A percentile compares a stretch with the other conserved stretches of the same genome.
These are phyloP conservation scores for Penicillium roqueforti DNA, from an alignment of 495 filamentous ascomycete genomes.

Conservation along the genomic window DNA sequence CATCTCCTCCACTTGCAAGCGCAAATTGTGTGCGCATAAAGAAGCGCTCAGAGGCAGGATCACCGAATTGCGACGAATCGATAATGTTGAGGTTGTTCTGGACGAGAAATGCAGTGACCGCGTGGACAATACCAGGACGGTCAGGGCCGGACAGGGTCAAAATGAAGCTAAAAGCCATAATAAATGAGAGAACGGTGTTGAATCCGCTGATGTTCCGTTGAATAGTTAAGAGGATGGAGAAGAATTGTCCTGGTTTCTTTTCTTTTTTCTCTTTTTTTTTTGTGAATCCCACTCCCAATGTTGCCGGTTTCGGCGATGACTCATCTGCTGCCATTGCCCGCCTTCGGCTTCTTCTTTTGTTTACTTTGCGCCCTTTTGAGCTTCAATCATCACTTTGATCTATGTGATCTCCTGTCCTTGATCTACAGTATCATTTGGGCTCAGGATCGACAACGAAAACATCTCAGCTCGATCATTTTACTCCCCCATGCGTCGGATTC, in stretches of 20 bases:
- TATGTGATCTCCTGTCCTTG: too few species aligned
- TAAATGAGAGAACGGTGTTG: conserved; percentile 33
- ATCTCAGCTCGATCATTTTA: background rate
- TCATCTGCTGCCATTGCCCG: background rate
- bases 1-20: conserved; percentile 32
- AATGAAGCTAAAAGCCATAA: conserved; percentile 54
- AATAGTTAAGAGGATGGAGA: background rate
- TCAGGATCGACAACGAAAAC: background rate
- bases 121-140: conserved; percentile 70
- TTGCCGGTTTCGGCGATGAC: conserved; percentile 5
- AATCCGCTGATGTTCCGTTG: conserved; percentile 15
- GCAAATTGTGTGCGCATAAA: conserved; percentile 77
- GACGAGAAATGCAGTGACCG: conserved; percentile 67
- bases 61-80: conserved; percentile 70
- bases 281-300: conserved; percentile 3
- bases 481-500: background rate
- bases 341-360: background rate
- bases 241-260: background rate
- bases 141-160: conserved; percentile 73
- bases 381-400: too few species aligned
- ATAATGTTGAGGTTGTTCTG: conserved; percentile 64
- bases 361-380: background rate
- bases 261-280: background rate
- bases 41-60: conserved; percentile 60
- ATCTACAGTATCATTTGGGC: too few species aligned